Conservation (phyloP, 495 filamentous ascomycete genomes). For the Friedmanniomyces endolithicus region DNA sequence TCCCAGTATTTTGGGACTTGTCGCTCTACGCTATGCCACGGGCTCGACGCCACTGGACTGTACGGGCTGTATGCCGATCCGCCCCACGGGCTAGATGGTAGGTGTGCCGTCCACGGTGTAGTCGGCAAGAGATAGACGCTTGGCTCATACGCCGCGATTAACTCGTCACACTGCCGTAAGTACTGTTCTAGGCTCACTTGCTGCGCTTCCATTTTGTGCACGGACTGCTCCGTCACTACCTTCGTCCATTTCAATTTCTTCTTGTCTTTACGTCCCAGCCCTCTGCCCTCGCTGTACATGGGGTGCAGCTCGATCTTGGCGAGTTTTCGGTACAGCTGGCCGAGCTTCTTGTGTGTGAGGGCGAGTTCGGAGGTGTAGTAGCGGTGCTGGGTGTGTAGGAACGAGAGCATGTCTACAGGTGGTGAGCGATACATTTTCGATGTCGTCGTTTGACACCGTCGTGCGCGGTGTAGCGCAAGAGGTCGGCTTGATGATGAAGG, state of each 20-base stretch:
- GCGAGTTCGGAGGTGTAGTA: conserved; percentile 11
- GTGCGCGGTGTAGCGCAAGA: not conserved
- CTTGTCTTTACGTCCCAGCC: conserved; percentile 5
- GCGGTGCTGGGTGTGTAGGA: conserved; percentile 6
- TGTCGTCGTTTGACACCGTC: not conserved
- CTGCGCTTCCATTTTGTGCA: conserved; percentile 10
- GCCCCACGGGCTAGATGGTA: not conserved
- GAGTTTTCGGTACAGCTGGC: conserved; percentile 11
- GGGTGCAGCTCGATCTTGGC: conserved; percentile 1
- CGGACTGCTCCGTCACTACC: not conserved
- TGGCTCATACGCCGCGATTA: not conserved
- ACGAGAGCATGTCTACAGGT: not conserved
- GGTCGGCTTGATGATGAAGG: not conserved
- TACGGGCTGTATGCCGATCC: not conserved
- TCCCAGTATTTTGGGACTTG: conserved; percentile 12
- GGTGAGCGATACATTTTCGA: not conserved
- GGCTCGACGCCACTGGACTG: not conserved
- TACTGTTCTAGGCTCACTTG: conserved; percentile 3
- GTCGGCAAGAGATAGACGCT: not conserved
- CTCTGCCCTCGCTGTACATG: not conserved
- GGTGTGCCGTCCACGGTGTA: not conserved
- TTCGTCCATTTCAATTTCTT: conserved; percentile 12
- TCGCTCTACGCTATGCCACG: not conserved
- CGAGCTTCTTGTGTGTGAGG: conserved; percentile 8
- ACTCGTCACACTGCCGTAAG: conserved; percentile 8